Evolutionary conservation across 164 flowering plant genomes (phyloP).

Genomic region (Cinnamomum chago): DNA sequence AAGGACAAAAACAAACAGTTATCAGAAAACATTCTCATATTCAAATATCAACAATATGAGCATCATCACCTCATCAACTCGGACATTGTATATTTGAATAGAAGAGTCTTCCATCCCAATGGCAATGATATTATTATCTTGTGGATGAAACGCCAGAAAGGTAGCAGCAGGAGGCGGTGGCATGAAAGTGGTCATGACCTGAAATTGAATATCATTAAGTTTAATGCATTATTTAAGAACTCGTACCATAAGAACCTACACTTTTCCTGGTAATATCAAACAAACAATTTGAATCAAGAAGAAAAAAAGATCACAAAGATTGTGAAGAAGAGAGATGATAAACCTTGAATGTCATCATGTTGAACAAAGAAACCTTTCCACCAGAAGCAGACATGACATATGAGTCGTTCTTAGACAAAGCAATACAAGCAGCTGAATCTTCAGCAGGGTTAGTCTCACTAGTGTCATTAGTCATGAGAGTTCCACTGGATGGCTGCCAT

Average conservation of each 20-base stretch:
- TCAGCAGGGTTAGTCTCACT: conserved; percentile 41
- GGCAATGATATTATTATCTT: conserved; percentile 74
- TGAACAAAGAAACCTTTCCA: conserved; percentile 62
- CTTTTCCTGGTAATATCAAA: background rate
- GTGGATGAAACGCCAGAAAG: conserved; percentile 72
- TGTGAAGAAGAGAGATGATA: background rate
- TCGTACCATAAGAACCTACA: background rate
- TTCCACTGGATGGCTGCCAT: conserved; percentile 67
- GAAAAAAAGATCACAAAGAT: background rate
- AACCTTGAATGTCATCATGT: conserved; percentile 79
- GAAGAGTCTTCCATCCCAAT: conserved; percentile 76
- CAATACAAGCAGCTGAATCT: conserved; percentile 65
- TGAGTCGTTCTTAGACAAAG: conserved; percentile 60
- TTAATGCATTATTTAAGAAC: conserved; percentile 1
- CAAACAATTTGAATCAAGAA: background rate
- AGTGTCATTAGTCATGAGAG: conserved; percentile 62
- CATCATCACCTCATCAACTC: conserved; percentile 56
- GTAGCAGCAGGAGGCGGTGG: conserved; percentile 80
- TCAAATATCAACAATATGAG: background rate
- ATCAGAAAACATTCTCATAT: background rate
- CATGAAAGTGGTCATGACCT: conserved; percentile 78
- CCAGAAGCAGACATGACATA: conserved; percentile 70
- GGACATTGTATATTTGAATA: conserved; percentile 67
- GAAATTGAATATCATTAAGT: conserved; percentile 7
- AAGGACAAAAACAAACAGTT: background rate